Evolutionary conservation across 345 rosid genomes (phyloP).

Genomic region (Eucalyptus curtisii): DNA sequence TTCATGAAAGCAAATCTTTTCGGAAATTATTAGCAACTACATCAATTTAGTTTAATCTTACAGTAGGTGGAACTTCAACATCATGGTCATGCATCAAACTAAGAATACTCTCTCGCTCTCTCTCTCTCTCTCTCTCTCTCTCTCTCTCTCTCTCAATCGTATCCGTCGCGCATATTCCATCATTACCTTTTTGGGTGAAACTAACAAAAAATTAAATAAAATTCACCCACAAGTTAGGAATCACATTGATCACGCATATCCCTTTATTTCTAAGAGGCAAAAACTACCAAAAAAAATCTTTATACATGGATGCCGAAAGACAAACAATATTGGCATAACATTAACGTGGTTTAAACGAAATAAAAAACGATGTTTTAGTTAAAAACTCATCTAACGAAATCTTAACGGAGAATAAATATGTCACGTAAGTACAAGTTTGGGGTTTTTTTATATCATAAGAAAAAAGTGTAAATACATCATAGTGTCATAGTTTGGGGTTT

Average conservation of each 20-base stretch:
- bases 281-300: background rate
- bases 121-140: no score
- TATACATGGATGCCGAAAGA: background rate
- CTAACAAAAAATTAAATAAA: no score
- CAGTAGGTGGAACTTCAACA: background rate
- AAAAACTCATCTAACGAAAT: no score
- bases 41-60: background rate
- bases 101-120: background rate
- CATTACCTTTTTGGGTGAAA: background rate
- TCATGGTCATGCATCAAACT: background rate
- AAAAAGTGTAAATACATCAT: background rate
- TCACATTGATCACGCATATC: background rate
- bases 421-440: no score
- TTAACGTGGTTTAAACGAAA: background rate
- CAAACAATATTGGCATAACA: no score
- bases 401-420: no score
- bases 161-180: background rate
- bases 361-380: background rate
- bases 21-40: background rate
- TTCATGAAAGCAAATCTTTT: background rate
- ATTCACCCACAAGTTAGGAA: background rate
- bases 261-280: background rate
- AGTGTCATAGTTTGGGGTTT: background rate
- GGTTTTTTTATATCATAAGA: no score
- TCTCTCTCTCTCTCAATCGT: background rate